Evolutionary conservation across 1,284 basidiomycete genomes (phyloP).

Genomic region (Albatrellus sp.): DNA sequence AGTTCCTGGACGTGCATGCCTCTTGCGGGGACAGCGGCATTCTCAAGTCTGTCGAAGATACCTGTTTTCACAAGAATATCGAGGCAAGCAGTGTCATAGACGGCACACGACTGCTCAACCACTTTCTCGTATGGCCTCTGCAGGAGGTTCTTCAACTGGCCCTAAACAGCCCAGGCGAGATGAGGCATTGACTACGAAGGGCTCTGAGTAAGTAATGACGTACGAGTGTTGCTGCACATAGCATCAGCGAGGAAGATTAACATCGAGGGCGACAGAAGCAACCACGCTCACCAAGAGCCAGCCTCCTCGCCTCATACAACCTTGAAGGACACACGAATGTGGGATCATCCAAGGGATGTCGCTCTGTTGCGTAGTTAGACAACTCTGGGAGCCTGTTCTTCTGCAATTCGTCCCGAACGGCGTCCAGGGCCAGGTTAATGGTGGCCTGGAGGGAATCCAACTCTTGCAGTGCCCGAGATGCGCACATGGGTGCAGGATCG

Average conservation of each 20-base stretch:
- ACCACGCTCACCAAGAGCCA: constrained; percentile 11
- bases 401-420: constrained; percentile 13
- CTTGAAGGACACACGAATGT: constrained; percentile 9
- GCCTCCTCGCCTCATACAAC: constrained; percentile 13
- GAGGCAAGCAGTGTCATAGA: constrained; percentile 16
- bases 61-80: constrained; percentile 15
- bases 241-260: neutral
- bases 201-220: neutral
- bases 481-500: too few relatives aligned
- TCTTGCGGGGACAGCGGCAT: constrained; percentile 1
- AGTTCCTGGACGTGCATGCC: constrained; percentile 11
- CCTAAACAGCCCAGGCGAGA: constrained; percentile 6
- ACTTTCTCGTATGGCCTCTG: constrained; percentile 16
- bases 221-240: neutral
- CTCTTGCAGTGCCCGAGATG: constrained; percentile 3
- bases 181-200: neutral
- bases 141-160: constrained; percentile 13
- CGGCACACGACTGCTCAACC: constrained; percentile 11
- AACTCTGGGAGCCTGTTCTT: constrained; percentile 10
- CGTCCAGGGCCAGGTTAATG: constrained; percentile 15
- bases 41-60: constrained; percentile 13
- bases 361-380: constrained; percentile 9
- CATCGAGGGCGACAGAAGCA: neutral
- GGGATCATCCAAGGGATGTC: constrained; percentile 15
- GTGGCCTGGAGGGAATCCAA: constrained; percentile 11